Conservation (phyloP, 2,329 filamentous ascomycete species). For the Dothideomycetidae sp. region DNA sequence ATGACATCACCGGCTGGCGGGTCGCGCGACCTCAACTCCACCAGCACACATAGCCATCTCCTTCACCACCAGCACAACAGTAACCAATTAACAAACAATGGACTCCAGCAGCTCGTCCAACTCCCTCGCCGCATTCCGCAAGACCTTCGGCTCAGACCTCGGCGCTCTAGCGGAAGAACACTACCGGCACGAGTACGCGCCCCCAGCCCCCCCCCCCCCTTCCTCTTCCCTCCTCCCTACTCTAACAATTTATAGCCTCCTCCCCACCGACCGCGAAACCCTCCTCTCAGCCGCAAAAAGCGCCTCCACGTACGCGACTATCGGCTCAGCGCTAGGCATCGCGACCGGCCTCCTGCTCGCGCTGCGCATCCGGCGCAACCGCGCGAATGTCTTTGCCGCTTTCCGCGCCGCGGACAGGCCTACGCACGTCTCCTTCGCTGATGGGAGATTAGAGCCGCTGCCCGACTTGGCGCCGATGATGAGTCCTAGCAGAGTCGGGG, state of each 20-base stretch:
- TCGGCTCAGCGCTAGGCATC: conserved; percentile 47
- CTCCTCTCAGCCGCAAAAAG: conserved; percentile 42
- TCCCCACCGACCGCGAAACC: conserved; percentile 43
- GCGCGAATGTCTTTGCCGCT: conserved; percentile 45
- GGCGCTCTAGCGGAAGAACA: conserved; percentile 43
- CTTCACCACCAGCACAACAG: background rate
- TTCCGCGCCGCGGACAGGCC: conserved; percentile 49
- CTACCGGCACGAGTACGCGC: conserved; percentile 38
- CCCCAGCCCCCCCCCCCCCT: background rate
- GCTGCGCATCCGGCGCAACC: conserved; percentile 40
- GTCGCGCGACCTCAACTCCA: too few species aligned
- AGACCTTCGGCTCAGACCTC: conserved; percentile 36
- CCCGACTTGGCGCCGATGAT: conserved; percentile 47
- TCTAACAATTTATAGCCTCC: conserved; percentile 25
- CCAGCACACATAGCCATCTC: background rate
- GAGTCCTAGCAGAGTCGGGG: conserved; percentile 43
- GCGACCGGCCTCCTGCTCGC: conserved; percentile 45
- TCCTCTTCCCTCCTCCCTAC: background rate
- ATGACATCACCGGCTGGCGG: background rate
- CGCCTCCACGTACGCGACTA: conserved; percentile 39
- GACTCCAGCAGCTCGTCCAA: too few species aligned
- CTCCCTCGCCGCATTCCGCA: conserved; percentile 35
- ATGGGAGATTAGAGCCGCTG: conserved; percentile 40
- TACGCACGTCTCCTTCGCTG: conserved; percentile 45
- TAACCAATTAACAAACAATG: conserved; percentile 16